Evolutionary conservation across 345 rosid species (phyloP), one percentile per base, ranked within the genome.

Genomic region (Tarenaya hassleriana): DNA sequence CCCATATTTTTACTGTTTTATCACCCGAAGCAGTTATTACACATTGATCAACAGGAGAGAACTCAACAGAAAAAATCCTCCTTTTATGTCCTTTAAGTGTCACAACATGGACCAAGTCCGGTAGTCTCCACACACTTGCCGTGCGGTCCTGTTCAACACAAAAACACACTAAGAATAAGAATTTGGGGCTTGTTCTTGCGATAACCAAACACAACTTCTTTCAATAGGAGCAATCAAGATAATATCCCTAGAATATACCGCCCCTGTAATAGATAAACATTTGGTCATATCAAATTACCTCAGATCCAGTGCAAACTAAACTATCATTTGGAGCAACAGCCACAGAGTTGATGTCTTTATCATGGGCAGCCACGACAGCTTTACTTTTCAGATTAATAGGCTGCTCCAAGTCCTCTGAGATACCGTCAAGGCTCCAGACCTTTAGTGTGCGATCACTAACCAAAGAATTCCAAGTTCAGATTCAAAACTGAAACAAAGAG

Each of bases 61-160:
- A 92, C 74, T 92, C 94, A 4, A 92, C 98, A 47, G 90, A 92
- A 94, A 94, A 92, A 57, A 92, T 55, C 61, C 98, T 90, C 66
- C 96, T 79, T 64, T 88, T 88, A 57, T 92, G 98, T 56, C 98
- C 98, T 68, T 51, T 78, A 31, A 88, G 82, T 33, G 75, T 80
- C 43, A 85, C 88, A 41, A 84, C 94, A 43, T 72, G 77, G 42
- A 81, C 96, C 64, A 88, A 73, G 62, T 88, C 86, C 4, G 98
- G 98, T 69, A 92, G 80, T 62, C 77, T 79, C 96, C 95, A 85
- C 17, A 92, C 76, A 75, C 90, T 72, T 60, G 98, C 98, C 41
- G 95, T 92, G 11, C 95, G 92, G 68, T 92, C 98, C 96, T 92
- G 71, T 53, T 48, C 34, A 44, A 45, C 43, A 62, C 17, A 39